A percentile compares a stretch with the other conserved stretches of the same genome.
These are phyloP conservation scores for Microcyclospora pomicola DNA, from an alignment of 2,329 filamentous ascomycete genomes.

Conservation along the genomic window DNA sequence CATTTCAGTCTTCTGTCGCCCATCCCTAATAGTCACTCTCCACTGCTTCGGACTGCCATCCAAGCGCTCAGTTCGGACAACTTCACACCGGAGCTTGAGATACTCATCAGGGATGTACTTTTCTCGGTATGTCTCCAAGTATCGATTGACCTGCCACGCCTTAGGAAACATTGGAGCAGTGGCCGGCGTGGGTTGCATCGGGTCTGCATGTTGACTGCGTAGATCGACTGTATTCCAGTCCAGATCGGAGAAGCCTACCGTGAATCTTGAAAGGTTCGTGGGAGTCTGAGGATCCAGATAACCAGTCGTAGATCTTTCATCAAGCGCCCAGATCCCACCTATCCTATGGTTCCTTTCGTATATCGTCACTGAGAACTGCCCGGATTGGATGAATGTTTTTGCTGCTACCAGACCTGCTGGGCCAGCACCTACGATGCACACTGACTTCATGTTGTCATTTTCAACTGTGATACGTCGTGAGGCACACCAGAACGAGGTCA, in stretches of 20 bases:
- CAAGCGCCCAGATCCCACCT: constrained; percentile 63
- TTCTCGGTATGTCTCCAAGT: constrained; percentile 51
- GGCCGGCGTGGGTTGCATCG: constrained; percentile 1
- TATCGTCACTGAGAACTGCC: constrained; percentile 52
- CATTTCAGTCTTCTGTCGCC: constrained; percentile 5
- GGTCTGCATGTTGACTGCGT: constrained; percentile 3
- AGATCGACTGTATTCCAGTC: constrained; percentile 46
- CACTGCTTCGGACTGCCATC: constrained; percentile 4
- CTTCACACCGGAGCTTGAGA: constrained; percentile 28
- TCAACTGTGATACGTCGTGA: background rate
- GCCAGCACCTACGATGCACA: constrained; percentile 32
- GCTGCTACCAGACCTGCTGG: constrained; percentile 32
- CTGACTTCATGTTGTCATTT: constrained; percentile 12
- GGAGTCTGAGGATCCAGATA: constrained; percentile 47
- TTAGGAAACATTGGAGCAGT: constrained; percentile 53
- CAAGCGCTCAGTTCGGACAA: constrained; percentile 7
- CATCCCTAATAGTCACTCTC: constrained; percentile 10
- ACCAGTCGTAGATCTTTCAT: constrained; percentile 25
- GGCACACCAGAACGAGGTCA: background rate
- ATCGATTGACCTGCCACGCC: constrained; percentile 63
- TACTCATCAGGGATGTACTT: constrained; percentile 41
- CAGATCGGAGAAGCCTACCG: constrained; percentile 49
- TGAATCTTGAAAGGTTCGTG: constrained; percentile 64
- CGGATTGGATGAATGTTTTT: constrained; percentile 53
- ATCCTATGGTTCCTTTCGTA: constrained; percentile 53